Evolutionary conservation across 345 rosid genomes (phyloP).

Genomic region (Hypericum perforatum): DNA sequence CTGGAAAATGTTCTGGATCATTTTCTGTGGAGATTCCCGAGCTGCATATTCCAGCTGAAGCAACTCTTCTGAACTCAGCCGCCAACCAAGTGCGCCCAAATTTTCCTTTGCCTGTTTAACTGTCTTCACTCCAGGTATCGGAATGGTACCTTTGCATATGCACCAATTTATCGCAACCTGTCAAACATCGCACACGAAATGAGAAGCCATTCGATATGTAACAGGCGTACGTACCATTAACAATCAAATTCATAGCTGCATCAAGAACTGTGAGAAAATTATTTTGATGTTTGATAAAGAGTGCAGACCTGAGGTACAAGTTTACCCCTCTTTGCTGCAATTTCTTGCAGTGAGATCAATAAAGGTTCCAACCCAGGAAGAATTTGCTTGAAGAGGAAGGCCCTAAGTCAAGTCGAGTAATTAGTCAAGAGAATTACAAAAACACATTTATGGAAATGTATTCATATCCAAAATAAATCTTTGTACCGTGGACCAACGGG

Average conservation of each 20-base stretch:
- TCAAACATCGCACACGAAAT: not conserved
- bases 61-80: constrained; percentile 51
- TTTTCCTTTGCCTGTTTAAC: constrained; percentile 68
- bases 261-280: no score
- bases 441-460: no score
- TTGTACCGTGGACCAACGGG: constrained; percentile 75
- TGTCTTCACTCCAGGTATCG: constrained; percentile 80
- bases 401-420: no score
- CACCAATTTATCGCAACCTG: constrained; percentile 96
- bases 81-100: constrained; percentile 81
- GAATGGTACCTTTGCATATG: constrained; percentile 75
- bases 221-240: no score
- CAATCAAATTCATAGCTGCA: no score
- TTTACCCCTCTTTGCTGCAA: constrained; percentile 49
- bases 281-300: not conserved
- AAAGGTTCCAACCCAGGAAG: constrained; percentile 76
- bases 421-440: not conserved
- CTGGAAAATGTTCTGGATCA: constrained; percentile 89
- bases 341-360: constrained; percentile 37
- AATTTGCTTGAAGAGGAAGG: constrained; percentile 62
- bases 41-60: constrained; percentile 69
- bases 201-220: not conserved
- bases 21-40: constrained; percentile 46
- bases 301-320: constrained; percentile 46
- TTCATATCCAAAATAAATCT: no score